Percentiles rank a stretch among this genome's conserved stretches.
Evolutionary conservation across 2,329 filamentous ascomycete genomes (phyloP).

Genomic region (Trichoderma breve): DNA sequence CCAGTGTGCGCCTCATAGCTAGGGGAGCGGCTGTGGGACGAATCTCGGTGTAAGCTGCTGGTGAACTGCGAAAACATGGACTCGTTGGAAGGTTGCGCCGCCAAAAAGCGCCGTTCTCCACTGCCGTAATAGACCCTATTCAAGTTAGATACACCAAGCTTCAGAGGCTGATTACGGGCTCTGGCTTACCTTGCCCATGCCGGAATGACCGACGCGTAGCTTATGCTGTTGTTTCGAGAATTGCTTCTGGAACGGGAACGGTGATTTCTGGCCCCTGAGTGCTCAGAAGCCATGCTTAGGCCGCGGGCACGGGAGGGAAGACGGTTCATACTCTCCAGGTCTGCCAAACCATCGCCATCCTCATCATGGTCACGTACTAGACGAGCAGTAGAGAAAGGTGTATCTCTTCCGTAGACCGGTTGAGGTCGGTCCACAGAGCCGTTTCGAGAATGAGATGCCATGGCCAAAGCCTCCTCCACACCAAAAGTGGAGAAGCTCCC

Average conservation of each 20-base stretch:
- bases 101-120: slow-evolving; percentile 56
- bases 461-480: slow-evolving; percentile 39
- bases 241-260: slow-evolving; percentile 54
- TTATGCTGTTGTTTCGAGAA: slow-evolving; percentile 48
- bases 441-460: slow-evolving; percentile 40
- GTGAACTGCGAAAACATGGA: slow-evolving; percentile 46
- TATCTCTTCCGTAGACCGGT: slow-evolving; percentile 41
- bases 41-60: slow-evolving; percentile 48
- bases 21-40: slow-evolving; percentile 48
- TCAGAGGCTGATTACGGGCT: not conserved
- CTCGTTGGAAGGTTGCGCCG: slow-evolving; percentile 43
- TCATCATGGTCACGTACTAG: slow-evolving; percentile 60
- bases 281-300: slow-evolving; percentile 50
- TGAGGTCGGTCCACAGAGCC: slow-evolving; percentile 52
- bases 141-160: slow-evolving; percentile 18
- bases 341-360: slow-evolving; percentile 61
- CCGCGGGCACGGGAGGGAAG: slow-evolving; percentile 55
- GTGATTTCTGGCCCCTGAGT: slow-evolving; percentile 51
- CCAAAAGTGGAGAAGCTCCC: slow-evolving; percentile 55
- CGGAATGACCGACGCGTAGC: slow-evolving; percentile 43
- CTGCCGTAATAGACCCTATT: slow-evolving; percentile 67
- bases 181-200: slow-evolving; percentile 52
- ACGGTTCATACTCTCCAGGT: slow-evolving; percentile 53
- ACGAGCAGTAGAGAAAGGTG: slow-evolving; percentile 38
- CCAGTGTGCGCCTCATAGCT: slow-evolving; percentile 48